Base-by-base conservation (phyloP, 768 basidiomycete species). In the Lactarius vividus region DNA sequence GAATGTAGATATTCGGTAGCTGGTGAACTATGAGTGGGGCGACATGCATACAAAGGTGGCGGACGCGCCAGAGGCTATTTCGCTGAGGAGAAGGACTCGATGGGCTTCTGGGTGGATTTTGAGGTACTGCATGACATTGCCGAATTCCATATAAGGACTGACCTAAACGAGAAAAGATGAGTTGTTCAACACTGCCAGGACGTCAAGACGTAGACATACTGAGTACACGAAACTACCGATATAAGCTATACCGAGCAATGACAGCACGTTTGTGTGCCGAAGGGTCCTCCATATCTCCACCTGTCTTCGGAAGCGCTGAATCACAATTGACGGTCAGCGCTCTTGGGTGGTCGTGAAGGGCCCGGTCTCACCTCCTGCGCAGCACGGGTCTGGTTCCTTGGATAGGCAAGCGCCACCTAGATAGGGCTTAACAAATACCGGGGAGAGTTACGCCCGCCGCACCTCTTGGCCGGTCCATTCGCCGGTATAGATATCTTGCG, bases 241-340 rank as follows among this genome's bases (percentile, higher is more conserved):
- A 52, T 63, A 46, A 18, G 67, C 55, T 15, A 69, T 69, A 46
- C 68, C 68, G 11, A 63, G 62, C 26, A 69, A 57, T 35, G 39
- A 58, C 31, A 65, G 29, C 16, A 69, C 64, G 44, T 69, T 69
- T 13, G 61, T 58, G 39, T 69, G 68, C 37, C 56, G 57, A 15
- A 69, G 54, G 8, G 60, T 39, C 61, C 67, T 69, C 68, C 68
- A 69, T 55, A 63, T 68, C 49, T 69, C 68, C 10, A 69, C 68
- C 18, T 69, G 67, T 49, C 58, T 35, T 33, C 18, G 39, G 35
- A 69, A 69, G 35, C 67, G 62, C 68, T 69, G 40, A 42, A 26
- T 28, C 10, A 13, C 26, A 23, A 23, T 40, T 29, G 54, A 52
- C 29, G 5, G 8, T 44, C 28, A 26, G 28, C 13, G 18, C 35